Evolutionary conservation across 768 basidiomycete species (phyloP), one percentile per base, ranked within the genome.

Genomic region (Lentinula guzmanii): DNA sequence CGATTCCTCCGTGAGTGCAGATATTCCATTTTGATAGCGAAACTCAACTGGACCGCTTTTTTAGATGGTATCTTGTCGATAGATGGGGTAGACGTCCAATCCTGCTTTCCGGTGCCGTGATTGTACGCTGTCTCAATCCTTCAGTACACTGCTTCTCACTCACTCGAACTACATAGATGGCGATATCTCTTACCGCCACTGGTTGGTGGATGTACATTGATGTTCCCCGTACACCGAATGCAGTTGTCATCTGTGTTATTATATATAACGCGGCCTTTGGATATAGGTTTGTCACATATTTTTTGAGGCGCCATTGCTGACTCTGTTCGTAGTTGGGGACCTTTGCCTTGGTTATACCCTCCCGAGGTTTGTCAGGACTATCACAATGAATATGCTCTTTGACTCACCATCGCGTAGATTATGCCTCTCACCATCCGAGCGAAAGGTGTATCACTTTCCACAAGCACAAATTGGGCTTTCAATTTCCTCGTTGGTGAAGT

Each of bases 151-250:
- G n/a, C 13, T 43, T 18, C 15, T 55, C 18, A 8, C 33, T 33
- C 52, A 41, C 34, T 43, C 18, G 24, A 24, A 57, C 16, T 63
- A 24, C 24, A 24, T 24, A 93, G 86, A 97, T 96, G 95, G 89
- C 88, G 13, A 71, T 86, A 35, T 80, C 94, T 0, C 78, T 98
- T 13, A 82, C 84, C 11, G 78, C 90, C 21, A 93, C 91, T 2
- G 95, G 95, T 15, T 95, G 87, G 85, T 97, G 91, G 86, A 91
- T 97, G 84, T 91, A 91, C 68, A 82, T 97, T 39, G 93, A 96
- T 69, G 83, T 93, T 35, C 81, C 90, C 1, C 81, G 83, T 64
- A 97, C 95, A 3, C 92, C 95, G 0, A 83, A 85, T 55, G 93
- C 89, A 28, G 95, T 97, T 8, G 95, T 98, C 2, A 70, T 82